Evolutionary conservation across 768 basidiomycete species (phyloP), one percentile per base, ranked within the genome.

Genomic region (Hericium coralloides): DNA sequence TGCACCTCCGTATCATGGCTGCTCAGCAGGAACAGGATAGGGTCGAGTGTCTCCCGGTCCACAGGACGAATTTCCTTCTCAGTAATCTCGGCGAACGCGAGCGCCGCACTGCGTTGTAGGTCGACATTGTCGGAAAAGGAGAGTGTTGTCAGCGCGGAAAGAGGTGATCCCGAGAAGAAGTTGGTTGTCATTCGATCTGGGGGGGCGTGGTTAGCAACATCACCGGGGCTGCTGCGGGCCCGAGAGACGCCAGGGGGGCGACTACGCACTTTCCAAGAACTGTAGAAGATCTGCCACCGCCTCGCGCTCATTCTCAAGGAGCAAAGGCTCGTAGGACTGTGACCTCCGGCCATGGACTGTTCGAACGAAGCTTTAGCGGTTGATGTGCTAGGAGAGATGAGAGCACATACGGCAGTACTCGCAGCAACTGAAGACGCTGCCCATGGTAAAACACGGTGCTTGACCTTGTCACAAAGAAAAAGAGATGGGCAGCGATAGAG

Each of bases 91-190:
- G 97, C 97, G 67, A 98, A 99, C 0, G 97, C 97, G 47, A 99
- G 82, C 4, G 97, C 97, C 2, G 97, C 97, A 62, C 92, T 95
- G 52, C 97, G 84, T 76, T 99, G 97, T 18, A 99, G 80, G 75
- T 98, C 97, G 63, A 99, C 95, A 74, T 99, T 99, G 75, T 98
- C 97, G 20, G 91, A 94, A 76, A 98, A 99, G 22, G 94, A 95
- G 60, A 99, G 87, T 52, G 93, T 98, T 12, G 95, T 98, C 56
- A 99, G 76, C 39, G 97, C 94, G 53, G 87, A 79, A 58, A 99
- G 85, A 18, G 97, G 95, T 17, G 86, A 84, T 55, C 95, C 97
- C 53, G 82, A 79, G 77, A 98, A 99, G 81, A 99, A 99, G 76
- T 99, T 98, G 73, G 97, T 98, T 8, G 92, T 94, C 2, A 90